These are phyloP conservation scores for Aspergillus tamarii DNA, from an alignment of 2,329 filamentous ascomycete species.

Conservation along the genomic window DNA sequence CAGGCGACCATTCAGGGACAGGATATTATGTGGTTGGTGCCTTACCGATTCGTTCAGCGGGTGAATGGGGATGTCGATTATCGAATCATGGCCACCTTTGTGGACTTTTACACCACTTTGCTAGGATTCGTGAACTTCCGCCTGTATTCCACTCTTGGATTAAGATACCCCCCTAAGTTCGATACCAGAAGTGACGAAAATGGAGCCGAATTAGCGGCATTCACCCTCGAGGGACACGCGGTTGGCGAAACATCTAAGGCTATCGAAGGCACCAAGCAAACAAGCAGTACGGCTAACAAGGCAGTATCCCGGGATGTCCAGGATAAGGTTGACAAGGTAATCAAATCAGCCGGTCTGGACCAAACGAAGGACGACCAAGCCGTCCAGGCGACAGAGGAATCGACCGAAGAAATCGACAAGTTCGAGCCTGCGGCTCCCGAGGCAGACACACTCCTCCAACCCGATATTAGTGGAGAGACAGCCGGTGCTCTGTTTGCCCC, in stretches of 20 bases:
- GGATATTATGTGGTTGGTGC: constrained; percentile 94
- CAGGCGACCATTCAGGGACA: constrained; percentile 97
- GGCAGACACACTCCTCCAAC: constrained; percentile 84
- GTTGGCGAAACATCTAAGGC: constrained; percentile 53
- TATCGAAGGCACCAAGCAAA: constrained; percentile 57
- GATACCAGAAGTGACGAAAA: constrained; percentile 83
- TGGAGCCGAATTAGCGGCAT: constrained; percentile 86
- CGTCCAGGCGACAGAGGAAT: constrained; percentile 51
- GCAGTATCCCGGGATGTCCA: constrained; percentile 72
- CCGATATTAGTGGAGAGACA: constrained; percentile 66
- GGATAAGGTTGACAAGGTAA: constrained; percentile 64
- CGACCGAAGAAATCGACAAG: constrained; percentile 76
- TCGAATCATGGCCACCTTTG: constrained; percentile 98
- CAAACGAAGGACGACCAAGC: constrained; percentile 48
- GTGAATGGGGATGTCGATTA: constrained; percentile 95
- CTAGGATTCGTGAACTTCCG: constrained; percentile 95
- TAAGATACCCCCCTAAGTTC: constrained; percentile 96
- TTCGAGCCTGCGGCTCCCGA: constrained; percentile 84
- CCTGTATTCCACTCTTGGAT: constrained; percentile 84
- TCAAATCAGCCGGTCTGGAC: constrained; percentile 45
- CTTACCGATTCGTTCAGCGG: constrained; percentile 96
- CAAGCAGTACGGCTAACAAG: constrained; percentile 52
- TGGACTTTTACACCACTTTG: constrained; percentile 97
- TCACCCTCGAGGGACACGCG: constrained; percentile 80
- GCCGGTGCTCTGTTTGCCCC: constrained; percentile 79